Conservation (phyloP, 2,329 filamentous ascomycete species). For the Microsporum audouinii region DNA sequence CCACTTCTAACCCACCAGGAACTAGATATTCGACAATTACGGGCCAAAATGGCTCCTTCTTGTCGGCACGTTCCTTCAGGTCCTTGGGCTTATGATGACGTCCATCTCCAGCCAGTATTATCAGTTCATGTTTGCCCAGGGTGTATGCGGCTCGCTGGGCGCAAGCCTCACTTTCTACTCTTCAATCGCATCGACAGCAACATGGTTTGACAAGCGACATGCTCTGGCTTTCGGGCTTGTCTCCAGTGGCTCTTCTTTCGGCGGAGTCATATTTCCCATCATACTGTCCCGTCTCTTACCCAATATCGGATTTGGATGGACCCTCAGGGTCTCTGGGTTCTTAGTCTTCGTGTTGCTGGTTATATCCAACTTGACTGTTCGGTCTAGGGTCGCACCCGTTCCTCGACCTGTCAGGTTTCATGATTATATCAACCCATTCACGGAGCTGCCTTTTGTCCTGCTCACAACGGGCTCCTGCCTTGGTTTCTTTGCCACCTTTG, state of each 20-base stretch:
- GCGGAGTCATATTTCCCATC: slow-evolving; percentile 52
- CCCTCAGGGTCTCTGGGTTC: slow-evolving; percentile 47
- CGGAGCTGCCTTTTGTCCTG: slow-evolving; percentile 38
- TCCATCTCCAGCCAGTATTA: slow-evolving; percentile 45
- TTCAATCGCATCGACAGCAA: slow-evolving; percentile 28
- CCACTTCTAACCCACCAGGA: slow-evolving; percentile 37
- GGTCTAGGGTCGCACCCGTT: slow-evolving; percentile 31
- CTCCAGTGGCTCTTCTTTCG: slow-evolving; percentile 44
- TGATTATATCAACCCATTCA: slow-evolving; percentile 27
- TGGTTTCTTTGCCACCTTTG: slow-evolving; percentile 50
- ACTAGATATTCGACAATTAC: slow-evolving; percentile 46
- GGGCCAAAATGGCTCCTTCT: slow-evolving; percentile 47
- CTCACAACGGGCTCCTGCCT: slow-evolving; percentile 41
- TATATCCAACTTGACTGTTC: slow-evolving; percentile 43
- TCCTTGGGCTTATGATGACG: slow-evolving; percentile 50
- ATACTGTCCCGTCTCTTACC: slow-evolving; percentile 47
- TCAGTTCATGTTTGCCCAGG: slow-evolving; percentile 46
- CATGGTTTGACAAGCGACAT: slow-evolving; percentile 44
- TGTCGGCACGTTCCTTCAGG: slow-evolving; percentile 42
- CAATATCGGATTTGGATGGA: slow-evolving; percentile 45
- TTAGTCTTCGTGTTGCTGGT: slow-evolving; percentile 49
- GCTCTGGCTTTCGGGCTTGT: slow-evolving; percentile 45
- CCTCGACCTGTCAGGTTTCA: slow-evolving; percentile 7
- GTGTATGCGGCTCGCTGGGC: slow-evolving; percentile 43
- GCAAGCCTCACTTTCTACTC: slow-evolving; percentile 41